These are phyloP conservation scores for Ustilago lituana DNA, from an alignment of 1,284 basidiomycete species.

Conservation along the genomic window DNA sequence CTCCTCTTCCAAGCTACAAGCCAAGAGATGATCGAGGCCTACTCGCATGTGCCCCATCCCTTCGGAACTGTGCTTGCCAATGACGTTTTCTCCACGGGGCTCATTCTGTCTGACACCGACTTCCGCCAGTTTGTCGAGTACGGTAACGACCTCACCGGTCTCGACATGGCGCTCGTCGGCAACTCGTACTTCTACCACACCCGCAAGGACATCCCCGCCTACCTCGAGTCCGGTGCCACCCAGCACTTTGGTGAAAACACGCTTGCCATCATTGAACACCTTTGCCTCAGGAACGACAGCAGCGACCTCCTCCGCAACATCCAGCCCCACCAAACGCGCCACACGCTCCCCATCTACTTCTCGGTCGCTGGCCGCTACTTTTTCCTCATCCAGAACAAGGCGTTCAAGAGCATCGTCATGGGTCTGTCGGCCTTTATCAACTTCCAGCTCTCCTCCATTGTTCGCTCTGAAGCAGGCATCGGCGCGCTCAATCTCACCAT, in stretches of 20 bases:
- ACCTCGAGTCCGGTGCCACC: slow-evolving; percentile 79
- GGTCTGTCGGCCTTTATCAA: slow-evolving; percentile 60
- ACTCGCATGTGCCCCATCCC: slow-evolving; percentile 85
- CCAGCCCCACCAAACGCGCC: slow-evolving; percentile 27
- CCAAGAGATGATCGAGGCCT: slow-evolving; percentile 90
- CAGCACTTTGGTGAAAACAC: slow-evolving; percentile 93
- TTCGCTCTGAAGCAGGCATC: slow-evolving; percentile 65
- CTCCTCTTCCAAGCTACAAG: slow-evolving; percentile 96
- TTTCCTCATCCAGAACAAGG: slow-evolving; percentile 71
- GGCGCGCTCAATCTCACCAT: slow-evolving; percentile 50
- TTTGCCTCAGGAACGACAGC: slow-evolving; percentile 71
- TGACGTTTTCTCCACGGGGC: slow-evolving; percentile 91
- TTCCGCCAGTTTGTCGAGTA: slow-evolving; percentile 88
- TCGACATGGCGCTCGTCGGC: slow-evolving; percentile 89
- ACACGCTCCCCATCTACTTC: slow-evolving; percentile 77
- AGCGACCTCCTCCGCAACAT: slow-evolving; percentile 59
- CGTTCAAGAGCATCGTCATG: slow-evolving; percentile 62
- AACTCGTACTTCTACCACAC: slow-evolving; percentile 95
- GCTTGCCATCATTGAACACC: slow-evolving; percentile 80
- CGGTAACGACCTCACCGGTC: slow-evolving; percentile 70
- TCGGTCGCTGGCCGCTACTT: slow-evolving; percentile 67
- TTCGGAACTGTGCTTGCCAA: slow-evolving; percentile 91
- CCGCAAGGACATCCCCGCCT: slow-evolving; percentile 82
- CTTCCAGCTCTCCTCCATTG: slow-evolving; percentile 63
- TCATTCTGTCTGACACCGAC: slow-evolving; percentile 74